Percentiles rank a stretch among this genome's conserved stretches.
phyloP scores from a whole-genome alignment of 2,329 filamentous ascomycete species.

The Sclerotinia minor region DNA sequence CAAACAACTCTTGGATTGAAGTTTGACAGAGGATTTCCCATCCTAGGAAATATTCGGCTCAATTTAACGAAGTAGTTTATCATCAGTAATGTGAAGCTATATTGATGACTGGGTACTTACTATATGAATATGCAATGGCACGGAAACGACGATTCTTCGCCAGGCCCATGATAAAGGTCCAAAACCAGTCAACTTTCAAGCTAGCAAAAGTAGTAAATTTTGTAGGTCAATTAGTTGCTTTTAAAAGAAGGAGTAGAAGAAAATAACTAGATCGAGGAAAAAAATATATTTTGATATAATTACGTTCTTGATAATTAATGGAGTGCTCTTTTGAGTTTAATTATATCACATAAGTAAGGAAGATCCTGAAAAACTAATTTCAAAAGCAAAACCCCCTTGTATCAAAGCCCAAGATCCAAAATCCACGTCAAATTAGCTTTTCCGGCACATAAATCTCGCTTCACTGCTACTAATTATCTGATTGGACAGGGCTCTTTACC shows the following conservation, averaged over 20 bases:
- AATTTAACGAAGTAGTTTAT: rapidly evolving
- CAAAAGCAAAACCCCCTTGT: background rate
- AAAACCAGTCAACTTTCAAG: background rate
- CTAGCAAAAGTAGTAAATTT: rapidly evolving
- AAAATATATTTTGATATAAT: no score
- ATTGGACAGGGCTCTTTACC: background rate
- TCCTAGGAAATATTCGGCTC: background rate
- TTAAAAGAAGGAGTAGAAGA: background rate
- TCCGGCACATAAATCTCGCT: background rate
- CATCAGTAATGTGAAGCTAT: rapidly evolving
- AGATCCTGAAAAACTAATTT: rapidly evolving
- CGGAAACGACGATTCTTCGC: background rate
- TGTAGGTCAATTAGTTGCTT: background rate
- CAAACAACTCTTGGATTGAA: background rate
- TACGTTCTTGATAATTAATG: background rate
- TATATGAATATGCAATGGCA: background rate
- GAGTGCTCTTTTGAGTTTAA: no score
- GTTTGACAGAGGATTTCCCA: rapidly evolving
- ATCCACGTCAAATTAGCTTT: no score
- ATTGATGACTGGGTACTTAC: background rate
- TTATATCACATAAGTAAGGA: background rate
- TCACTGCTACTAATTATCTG: no score
- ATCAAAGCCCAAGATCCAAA: background rate
- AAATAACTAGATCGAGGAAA: background rate
- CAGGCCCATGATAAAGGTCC: background rate